A percentile compares a stretch with the other conserved stretches of the same genome.
Evolutionary conservation across 2,329 filamentous ascomycete genomes (phyloP).

Genomic region (Talaromyces islandicus): DNA sequence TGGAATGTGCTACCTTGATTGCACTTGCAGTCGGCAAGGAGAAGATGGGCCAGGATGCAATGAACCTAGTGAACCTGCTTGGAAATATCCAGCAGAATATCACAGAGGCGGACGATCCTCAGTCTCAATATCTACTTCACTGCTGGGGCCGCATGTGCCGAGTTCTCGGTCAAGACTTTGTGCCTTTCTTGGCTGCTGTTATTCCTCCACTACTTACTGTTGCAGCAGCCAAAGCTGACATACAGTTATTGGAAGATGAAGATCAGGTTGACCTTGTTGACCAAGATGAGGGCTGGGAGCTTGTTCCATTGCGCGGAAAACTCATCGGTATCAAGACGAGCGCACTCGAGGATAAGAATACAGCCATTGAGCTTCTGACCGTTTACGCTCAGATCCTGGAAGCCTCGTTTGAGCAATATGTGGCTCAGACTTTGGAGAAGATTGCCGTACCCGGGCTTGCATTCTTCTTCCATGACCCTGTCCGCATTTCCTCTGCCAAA

Average conservation of each 20-base stretch:
- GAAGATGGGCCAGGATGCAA: conserved; percentile 79
- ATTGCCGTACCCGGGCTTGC: conserved; percentile 88
- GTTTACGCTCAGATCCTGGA: conserved; percentile 97
- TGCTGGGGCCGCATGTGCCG: conserved; percentile 99
- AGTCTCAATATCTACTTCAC: conserved; percentile 94
- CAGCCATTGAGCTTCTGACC: conserved; percentile 96
- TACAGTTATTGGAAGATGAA: conserved; percentile 91
- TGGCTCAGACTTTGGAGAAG: conserved; percentile 89
- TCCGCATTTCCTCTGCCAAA: conserved; percentile 90
- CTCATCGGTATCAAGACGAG: conserved; percentile 98
- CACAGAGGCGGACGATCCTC: conserved; percentile 86
- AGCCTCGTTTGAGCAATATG: conserved; percentile 84
- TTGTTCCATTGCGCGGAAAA: conserved; percentile 94
- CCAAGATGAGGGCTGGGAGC: conserved; percentile 94
- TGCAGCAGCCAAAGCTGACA: conserved; percentile 91
- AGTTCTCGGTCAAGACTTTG: conserved; percentile 81
- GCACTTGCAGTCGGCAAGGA: conserved; percentile 92
- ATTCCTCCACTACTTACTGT: conserved; percentile 91
- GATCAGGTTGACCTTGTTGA: conserved; percentile 89
- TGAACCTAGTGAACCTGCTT: conserved; percentile 79
- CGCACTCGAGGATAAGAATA: conserved; percentile 96
- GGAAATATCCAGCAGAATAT: conserved; percentile 82
- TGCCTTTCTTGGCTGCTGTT: conserved; percentile 85
- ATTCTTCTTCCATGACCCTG: conserved; percentile 99
- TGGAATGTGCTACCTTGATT: conserved; percentile 97